These are phyloP conservation scores for Crithidia fasciculata DNA, from an alignment of 208 protist genomes.

Conservation along the genomic window DNA sequence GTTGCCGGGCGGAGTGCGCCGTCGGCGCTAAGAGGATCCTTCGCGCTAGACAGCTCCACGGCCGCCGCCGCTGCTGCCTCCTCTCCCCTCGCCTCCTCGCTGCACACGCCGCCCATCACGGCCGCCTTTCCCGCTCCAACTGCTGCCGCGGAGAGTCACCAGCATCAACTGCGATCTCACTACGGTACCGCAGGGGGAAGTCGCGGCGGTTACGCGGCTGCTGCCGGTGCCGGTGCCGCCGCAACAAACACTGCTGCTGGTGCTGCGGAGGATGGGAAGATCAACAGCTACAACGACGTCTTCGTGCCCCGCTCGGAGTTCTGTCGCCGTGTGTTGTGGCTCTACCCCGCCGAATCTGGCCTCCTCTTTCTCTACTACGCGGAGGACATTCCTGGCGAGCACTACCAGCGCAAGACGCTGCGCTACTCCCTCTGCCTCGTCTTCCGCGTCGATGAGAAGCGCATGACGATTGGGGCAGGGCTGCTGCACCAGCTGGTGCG, in stretches of 20 bases:
- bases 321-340: conserved; percentile 71
- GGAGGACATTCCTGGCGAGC: conserved; percentile 80
- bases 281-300: conserved; percentile 68
- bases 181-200: background rate
- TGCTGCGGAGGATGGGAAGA: conserved; percentile 20
- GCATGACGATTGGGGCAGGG: conserved; percentile 58
- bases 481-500: conserved; percentile 61
- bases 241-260: background rate
- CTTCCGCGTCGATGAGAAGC: conserved; percentile 56
- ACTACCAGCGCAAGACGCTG: conserved; percentile 85
- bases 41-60: too few relatives aligned
- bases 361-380: conserved; percentile 83
- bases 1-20: background rate
- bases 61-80: background rate
- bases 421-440: conserved; percentile 85
- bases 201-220: conserved; percentile 1
- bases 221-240: background rate
- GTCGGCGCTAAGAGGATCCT: background rate
- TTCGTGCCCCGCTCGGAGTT: conserved; percentile 86
- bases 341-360: conserved; percentile 71
- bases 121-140: background rate
- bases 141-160: background rate
- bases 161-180: background rate
- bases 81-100: conserved; percentile 19
- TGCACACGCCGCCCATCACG: conserved; percentile 5